Percentiles rank a stretch among this genome's conserved stretches.
phyloP scores from a whole-genome alignment of 345 rosid genomes.

The Gossypium australe region DNA sequence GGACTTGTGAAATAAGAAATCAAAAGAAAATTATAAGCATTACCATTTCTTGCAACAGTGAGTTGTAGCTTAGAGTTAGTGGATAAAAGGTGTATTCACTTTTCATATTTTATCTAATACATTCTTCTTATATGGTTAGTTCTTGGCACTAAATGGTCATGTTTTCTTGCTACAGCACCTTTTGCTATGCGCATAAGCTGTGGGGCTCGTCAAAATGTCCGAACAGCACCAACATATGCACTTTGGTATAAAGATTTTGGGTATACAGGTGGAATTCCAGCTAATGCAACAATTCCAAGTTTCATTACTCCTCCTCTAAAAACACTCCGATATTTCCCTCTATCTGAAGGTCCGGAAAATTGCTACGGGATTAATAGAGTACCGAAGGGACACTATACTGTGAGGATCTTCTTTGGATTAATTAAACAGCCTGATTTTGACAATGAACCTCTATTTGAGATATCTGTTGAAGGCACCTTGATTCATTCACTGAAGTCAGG shows the following conservation, averaged over 20 bases:
- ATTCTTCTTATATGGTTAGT: not conserved
- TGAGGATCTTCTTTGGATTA: conserved; percentile 75
- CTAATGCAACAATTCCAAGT: conserved; percentile 51
- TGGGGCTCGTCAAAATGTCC: conserved; percentile 63
- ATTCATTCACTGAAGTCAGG: conserved; percentile 74
- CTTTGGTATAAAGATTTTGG: conserved; percentile 91
- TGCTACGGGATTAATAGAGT: conserved; percentile 70
- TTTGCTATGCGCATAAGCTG: conserved; percentile 90
- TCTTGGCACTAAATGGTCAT: not conserved
- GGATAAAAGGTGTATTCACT: not conserved
- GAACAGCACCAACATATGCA: conserved; percentile 64
- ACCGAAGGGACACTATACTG: conserved; percentile 76
- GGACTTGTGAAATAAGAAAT: not conserved
- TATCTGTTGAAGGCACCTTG: conserved; percentile 87
- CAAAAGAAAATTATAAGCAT: not conserved
- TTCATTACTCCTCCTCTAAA: conserved; percentile 59
- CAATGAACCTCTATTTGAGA: conserved; percentile 78
- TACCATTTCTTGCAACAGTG: not conserved
- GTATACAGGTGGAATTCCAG: conserved; percentile 84
- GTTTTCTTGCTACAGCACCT: conserved; percentile 50
- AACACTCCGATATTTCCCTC: conserved; percentile 85
- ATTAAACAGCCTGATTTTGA: conserved; percentile 39
- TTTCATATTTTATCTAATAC: not conserved
- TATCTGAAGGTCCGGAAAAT: conserved; percentile 83
- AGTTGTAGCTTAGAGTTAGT: not conserved